Conservation (phyloP, 1,284 basidiomycete species). For the Malassezia furfur region DNA sequence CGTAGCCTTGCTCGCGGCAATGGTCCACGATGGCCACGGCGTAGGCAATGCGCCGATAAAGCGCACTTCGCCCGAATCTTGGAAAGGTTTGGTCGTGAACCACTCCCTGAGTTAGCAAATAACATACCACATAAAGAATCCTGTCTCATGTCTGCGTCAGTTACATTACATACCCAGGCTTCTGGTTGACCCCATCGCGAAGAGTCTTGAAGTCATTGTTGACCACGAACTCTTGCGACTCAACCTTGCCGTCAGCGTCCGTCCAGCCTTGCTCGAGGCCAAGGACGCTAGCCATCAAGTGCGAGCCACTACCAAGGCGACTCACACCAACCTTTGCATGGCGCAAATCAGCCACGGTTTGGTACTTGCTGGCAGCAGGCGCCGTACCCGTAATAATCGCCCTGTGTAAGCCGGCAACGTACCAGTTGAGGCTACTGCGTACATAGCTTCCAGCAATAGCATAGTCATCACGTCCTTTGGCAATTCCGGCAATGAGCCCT, state of each 20-base stretch:
- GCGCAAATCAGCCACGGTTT: slow-evolving; percentile 65
- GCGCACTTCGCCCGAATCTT: slow-evolving; percentile 65
- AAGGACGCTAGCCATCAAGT: slow-evolving; percentile 93
- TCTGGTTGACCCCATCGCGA: slow-evolving; percentile 70
- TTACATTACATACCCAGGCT: neutral
- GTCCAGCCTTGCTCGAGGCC: slow-evolving; percentile 58
- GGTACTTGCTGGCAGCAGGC: slow-evolving; percentile 52
- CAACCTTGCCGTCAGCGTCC: slow-evolving; percentile 13
- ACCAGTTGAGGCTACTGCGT: slow-evolving; percentile 48
- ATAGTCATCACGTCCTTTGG: slow-evolving; percentile 68
- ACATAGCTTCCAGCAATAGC: slow-evolving; percentile 90
- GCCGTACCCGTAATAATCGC: slow-evolving; percentile 81
- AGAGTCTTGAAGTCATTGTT: slow-evolving; percentile 55
- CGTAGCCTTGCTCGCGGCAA: slow-evolving; percentile 32
- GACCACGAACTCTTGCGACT: slow-evolving; percentile 31
- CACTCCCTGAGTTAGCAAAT: slow-evolving; percentile 24
- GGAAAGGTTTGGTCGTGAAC: slow-evolving; percentile 90
- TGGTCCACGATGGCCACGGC: slow-evolving; percentile 87
- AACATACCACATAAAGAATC: slow-evolving; percentile 55
- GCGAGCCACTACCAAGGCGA: slow-evolving; percentile 72
- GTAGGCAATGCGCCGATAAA: slow-evolving; percentile 79
- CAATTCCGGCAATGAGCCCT: slow-evolving; percentile 82
- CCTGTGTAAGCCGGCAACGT: slow-evolving; percentile 52
- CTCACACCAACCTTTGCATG: slow-evolving; percentile 82
- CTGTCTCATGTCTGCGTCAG: slow-evolving; percentile 6